Base-by-base conservation (phyloP, 352 stramenopile genomes). In the Halophytophthora polymorphica region DNA sequence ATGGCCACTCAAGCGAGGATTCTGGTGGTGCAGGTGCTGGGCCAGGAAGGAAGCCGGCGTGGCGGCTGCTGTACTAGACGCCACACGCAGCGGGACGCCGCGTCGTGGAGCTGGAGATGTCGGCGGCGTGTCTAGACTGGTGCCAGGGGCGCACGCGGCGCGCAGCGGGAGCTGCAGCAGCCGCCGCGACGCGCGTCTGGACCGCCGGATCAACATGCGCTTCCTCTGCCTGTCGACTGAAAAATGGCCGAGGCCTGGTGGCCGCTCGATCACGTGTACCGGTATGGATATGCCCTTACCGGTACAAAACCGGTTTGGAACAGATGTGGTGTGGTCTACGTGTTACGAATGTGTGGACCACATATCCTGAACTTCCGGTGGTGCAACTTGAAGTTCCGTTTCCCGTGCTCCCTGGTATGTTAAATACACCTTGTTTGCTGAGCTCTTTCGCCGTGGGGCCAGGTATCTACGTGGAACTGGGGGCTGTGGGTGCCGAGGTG, bases 401-500 rank as follows among this genome's bases (percentile, higher is more conserved):
- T n/a, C n/a, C n/a, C n/a, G n/a, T n/a, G n/a, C n/a, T n/a, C n/a
- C n/a, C n/a, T n/a, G n/a, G n/a, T n/a, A n/a, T n/a, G n/a, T n/a
- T 31, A 31, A 38, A 37, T 3, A 23, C 23, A 37, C 11, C 4
- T n/a, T n/a, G n/a, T n/a, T n/a, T n/a, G n/a, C n/a, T n/a, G n/a
- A n/a, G n/a, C n/a, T n/a, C n/a, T n/a, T n/a, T n/a, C n/a, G n/a
- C n/a, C n/a, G n/a, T n/a, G n/a, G n/a, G n/a, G n/a, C n/a, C n/a
- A n/a, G n/a, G n/a, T n/a, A n/a, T 23, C 14, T 44, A 19, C 11
- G 25, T 19, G 55, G 34, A 56, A 33, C 37, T 65, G 17, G 58
- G 53, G 17, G 58, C 52, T 45, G 58, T 60, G 14, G 59, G 59
- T 18, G 59, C 47, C 11, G 50, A 64, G 1, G 64, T 69, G n/a